Conservation (phyloP, 2,329 filamentous ascomycete species). For the Aspergillus japonicus region DNA sequence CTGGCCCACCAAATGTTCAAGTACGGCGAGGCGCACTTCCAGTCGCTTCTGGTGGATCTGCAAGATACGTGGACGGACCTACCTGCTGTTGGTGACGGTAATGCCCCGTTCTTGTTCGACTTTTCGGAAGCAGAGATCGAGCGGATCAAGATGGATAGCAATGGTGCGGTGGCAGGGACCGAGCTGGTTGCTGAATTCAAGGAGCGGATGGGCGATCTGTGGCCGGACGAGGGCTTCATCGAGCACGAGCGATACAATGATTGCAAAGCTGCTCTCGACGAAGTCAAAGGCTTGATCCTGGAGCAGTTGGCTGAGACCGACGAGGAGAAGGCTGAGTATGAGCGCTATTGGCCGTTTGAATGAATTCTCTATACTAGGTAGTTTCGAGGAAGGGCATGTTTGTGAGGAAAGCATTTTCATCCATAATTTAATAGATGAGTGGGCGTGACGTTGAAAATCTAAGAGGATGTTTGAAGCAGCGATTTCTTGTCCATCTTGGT, state of each 20-base stretch:
- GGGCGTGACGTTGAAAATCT: too few relatives aligned
- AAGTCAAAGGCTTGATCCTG: slow-evolving; percentile 27
- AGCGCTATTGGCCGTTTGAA: slow-evolving; percentile 32
- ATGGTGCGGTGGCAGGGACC: slow-evolving; percentile 26
- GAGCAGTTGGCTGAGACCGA: slow-evolving; percentile 28
- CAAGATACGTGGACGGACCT: slow-evolving; percentile 26
- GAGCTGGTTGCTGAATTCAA: slow-evolving; percentile 25
- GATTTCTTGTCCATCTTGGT: too few relatives aligned
- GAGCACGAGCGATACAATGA: slow-evolving; percentile 28
- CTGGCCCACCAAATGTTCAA: slow-evolving; percentile 30
- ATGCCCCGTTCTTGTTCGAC: slow-evolving; percentile 25
- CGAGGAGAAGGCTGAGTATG: slow-evolving; percentile 27
- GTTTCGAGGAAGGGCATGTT: not conserved
- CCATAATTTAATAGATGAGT: too few relatives aligned
- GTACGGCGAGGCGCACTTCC: too few relatives aligned
- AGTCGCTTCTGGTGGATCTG: slow-evolving; percentile 30
- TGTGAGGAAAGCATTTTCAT: too few relatives aligned
- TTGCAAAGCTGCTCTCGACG: slow-evolving; percentile 26
- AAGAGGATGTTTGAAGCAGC: too few relatives aligned
- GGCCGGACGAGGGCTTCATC: slow-evolving; percentile 32
- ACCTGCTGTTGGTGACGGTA: slow-evolving; percentile 17
- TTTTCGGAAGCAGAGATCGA: slow-evolving; percentile 26
- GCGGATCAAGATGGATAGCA: slow-evolving; percentile 28
- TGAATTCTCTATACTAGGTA: slow-evolving; percentile 22
- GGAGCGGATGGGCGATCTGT: slow-evolving; percentile 28